A percentile compares a stretch with the other conserved stretches of the same genome.
Conservation (phyloP, 805 yeast genomes). For the Zygoascus ofunaensis region DNA sequence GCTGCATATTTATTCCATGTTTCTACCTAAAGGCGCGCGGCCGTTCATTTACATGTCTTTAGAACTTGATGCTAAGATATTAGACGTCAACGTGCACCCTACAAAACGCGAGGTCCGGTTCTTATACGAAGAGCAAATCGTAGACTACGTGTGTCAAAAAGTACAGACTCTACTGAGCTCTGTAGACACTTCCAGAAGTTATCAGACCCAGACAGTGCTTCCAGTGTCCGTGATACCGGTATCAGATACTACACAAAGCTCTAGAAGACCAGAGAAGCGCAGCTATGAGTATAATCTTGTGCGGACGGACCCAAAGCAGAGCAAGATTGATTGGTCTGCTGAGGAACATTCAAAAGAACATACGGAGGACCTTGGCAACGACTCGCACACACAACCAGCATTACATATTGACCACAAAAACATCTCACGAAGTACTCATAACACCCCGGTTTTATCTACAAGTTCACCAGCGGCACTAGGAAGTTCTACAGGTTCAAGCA, state of each 20-base stretch:
- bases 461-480: not conserved
- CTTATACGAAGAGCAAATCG: conserved; percentile 76
- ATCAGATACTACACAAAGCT: not conserved
- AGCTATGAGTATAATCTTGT: conserved; percentile 60
- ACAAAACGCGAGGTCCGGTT: conserved; percentile 89
- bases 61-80: conserved; percentile 53
- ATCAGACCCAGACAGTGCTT: conserved; percentile 51
- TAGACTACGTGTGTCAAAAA: conserved; percentile 44
- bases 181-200: conserved; percentile 60
- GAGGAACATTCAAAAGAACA: not conserved
- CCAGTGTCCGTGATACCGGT: conserved; percentile 25
- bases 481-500: not conserved
- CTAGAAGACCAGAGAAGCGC: conserved; percentile 12
- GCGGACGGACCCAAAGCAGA: conserved; percentile 61
- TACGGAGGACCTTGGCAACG: not conserved
- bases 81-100: conserved; percentile 94
- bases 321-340: conserved; percentile 34
- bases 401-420: not conserved
- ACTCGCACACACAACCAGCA: not conserved
- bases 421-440: not conserved
- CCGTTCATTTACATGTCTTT: conserved; percentile 73
- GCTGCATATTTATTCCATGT: conserved; percentile 48
- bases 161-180: conserved; percentile 44
- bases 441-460: conserved; percentile 5
- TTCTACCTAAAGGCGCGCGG: conserved; percentile 66